A percentile compares a stretch with the other conserved stretches of the same genome.
These are phyloP conservation scores for Cetraspora pellucida DNA, from an alignment of 192 early-diverging fungal species.

Conservation along the genomic window DNA sequence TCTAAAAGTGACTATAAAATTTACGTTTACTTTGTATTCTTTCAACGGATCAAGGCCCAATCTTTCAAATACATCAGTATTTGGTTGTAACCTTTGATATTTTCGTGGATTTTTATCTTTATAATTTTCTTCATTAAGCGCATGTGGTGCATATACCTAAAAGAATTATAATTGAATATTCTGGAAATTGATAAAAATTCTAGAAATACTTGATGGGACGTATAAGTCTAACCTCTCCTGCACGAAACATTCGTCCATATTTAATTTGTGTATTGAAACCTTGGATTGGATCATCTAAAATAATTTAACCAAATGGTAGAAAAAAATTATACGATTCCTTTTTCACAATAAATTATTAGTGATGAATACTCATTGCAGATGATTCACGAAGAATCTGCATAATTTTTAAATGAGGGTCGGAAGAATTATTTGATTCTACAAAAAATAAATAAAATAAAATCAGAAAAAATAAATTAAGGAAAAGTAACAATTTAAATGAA, in stretches of 20 bases:
- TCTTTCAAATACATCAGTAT: slow-evolving; percentile 44
- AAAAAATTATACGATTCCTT: neutral
- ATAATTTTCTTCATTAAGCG: slow-evolving; percentile 12
- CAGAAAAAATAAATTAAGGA: no score
- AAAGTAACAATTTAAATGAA: no score
- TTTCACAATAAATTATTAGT: neutral
- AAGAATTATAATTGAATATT: neutral
- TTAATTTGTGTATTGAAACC: neutral
- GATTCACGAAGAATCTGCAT: slow-evolving; percentile 28
- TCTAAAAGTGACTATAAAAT: neutral
- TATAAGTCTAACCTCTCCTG: neutral
- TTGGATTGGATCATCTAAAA: neutral
- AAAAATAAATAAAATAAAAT: neutral
- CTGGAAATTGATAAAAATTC: neutral
- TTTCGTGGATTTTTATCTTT: neutral
- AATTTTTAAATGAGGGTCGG: slow-evolving; percentile 15
- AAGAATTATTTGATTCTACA: no score
- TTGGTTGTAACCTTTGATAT: neutral
- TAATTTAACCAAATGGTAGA: neutral
- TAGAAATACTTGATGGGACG: neutral
- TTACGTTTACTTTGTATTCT: slow-evolving; percentile 44
- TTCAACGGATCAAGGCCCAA: slow-evolving; percentile 47
- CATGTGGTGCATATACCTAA: slow-evolving; percentile 11
- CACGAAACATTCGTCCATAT: slow-evolving; percentile 1
- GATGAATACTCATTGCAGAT: neutral